Percentiles rank a stretch among this genome's conserved stretches.
phyloP scores from a whole-genome alignment of 176 grass and related monocot genomes.

The maize (Zea mays) region Zm-B73-REFERENCE-NAM-5.0 NC_050103.1:5668001-5668500 shows the following conservation, averaged over 20 bases:
- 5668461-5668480: neutral
- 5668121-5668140: no score
- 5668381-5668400: slow-evolving; percentile 12
- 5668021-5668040: no score
- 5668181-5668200: neutral
- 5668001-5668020: no score
- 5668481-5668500: neutral
- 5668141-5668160: no score
- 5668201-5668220: neutral
- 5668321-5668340: slow-evolving; percentile 2
- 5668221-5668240: slow-evolving; percentile 27
- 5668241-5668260: slow-evolving; percentile 41
- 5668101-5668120: no score
- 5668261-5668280: slow-evolving; percentile 1
- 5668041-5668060: no score
- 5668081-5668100: no score
- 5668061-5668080: no score
- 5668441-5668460: neutral
- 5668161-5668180: no score
- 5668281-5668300: neutral
- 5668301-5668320: slow-evolving; percentile 2
- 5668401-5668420: neutral
- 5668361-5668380: slow-evolving; percentile 27
- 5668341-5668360: neutral
- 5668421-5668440: no score